Conservation (phyloP, 495 filamentous ascomycete species). For the Penicillium ochrochloron region DNA sequence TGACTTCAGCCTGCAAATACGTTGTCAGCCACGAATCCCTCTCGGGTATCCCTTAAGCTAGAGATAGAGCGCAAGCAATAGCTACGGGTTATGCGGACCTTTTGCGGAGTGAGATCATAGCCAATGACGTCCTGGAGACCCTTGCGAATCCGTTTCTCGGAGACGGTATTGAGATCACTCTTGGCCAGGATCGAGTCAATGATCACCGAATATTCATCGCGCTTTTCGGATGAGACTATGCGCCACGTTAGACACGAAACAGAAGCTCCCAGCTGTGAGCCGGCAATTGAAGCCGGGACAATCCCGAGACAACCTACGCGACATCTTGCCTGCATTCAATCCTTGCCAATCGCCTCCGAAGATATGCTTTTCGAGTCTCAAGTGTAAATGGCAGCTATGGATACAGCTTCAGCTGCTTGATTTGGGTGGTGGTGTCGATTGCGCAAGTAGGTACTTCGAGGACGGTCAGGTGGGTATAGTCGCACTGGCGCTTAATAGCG, state of each 20-base stretch:
- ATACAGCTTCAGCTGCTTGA: conserved; percentile 7
- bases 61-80: background rate
- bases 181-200: conserved; percentile 88
- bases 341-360: background rate
- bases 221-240: conserved; percentile 69
- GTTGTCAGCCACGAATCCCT: background rate
- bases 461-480: conserved; percentile 37
- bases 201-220: conserved; percentile 74
- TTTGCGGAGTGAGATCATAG: conserved; percentile 84
- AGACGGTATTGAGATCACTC: conserved; percentile 87
- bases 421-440: conserved; percentile 11
- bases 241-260: conserved; percentile 19
- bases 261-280: conserved; percentile 14
- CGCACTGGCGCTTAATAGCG: conserved; percentile 52
- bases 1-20: conserved; percentile 69
- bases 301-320: conserved; percentile 45
- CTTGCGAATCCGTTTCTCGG: conserved; percentile 89
- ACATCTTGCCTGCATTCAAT: conserved; percentile 38
- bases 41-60: background rate
- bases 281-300: conserved; percentile 27
- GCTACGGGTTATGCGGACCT: conserved; percentile 59
- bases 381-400: background rate
- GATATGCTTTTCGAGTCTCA: background rate
- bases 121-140: conserved; percentile 75
- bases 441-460: conserved; percentile 24